Evolutionary conservation across 768 basidiomycete species (phyloP).

Genomic region (Leccinum aurantiacum): DNA sequence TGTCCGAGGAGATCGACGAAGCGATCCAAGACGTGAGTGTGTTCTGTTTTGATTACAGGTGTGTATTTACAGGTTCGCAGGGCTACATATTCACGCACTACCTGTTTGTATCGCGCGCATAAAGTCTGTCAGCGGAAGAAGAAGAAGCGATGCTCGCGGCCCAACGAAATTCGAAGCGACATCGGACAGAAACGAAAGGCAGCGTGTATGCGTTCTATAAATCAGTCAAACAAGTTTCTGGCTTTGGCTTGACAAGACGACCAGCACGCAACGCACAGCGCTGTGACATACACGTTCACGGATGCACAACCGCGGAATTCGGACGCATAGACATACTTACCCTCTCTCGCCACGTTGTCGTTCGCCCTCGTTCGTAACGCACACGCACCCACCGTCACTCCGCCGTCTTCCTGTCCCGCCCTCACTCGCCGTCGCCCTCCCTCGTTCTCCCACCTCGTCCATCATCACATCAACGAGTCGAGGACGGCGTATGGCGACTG

Average conservation of each 20-base stretch:
- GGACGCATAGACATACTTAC: too few relatives aligned
- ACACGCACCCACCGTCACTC: too few relatives aligned
- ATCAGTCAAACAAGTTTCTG: slow-evolving; percentile 38
- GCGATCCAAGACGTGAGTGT: slow-evolving; percentile 62
- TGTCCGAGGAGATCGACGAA: slow-evolving; percentile 77
- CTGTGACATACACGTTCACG: slow-evolving; percentile 47
- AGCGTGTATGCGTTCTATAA: slow-evolving; percentile 73
- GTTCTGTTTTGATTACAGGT: background rate
- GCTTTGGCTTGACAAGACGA: background rate
- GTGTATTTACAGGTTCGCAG: slow-evolving; percentile 24
- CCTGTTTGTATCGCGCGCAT: slow-evolving; percentile 76
- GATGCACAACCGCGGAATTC: slow-evolving; percentile 53
- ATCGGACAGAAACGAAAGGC: slow-evolving; percentile 37
- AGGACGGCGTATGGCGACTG: too few relatives aligned
- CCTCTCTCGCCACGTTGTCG: too few relatives aligned
- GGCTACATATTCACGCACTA: slow-evolving; percentile 72
- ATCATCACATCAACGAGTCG: too few relatives aligned
- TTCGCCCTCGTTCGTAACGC: too few relatives aligned
- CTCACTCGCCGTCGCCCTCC: too few relatives aligned
- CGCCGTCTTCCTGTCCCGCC: too few relatives aligned
- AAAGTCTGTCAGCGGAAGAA: slow-evolving; percentile 70
- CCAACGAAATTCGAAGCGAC: slow-evolving; percentile 40
- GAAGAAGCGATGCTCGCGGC: slow-evolving; percentile 49
- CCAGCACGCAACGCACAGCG: slow-evolving; percentile 25
- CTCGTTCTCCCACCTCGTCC: too few relatives aligned